Base-by-base conservation (phyloP, 1,284 basidiomycete species). In the Pseudozyma flocculosa region DNA sequence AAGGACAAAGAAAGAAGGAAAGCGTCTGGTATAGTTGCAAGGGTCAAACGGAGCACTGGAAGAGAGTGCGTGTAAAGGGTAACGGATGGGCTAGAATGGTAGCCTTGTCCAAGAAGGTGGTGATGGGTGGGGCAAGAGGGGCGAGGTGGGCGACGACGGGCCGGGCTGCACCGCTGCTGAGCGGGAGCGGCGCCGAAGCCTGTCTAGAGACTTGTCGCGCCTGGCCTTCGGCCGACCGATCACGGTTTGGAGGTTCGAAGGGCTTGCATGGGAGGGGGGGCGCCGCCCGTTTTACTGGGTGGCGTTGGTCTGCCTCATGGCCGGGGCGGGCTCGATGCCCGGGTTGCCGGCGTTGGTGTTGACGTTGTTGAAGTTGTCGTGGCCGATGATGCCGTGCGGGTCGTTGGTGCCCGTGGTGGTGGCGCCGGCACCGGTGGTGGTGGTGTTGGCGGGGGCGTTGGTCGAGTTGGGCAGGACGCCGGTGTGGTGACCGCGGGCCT, bases 211-310 rank as follows among this genome's bases (percentile, higher is more conserved):
- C n/a, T n/a, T n/a, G n/a, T n/a, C n/a, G n/a, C n/a, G n/a, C n/a
- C n/a, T n/a, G n/a, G n/a, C n/a, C n/a, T n/a, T n/a, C n/a, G n/a
- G n/a, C n/a, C n/a, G n/a, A n/a, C n/a, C n/a, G n/a, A n/a, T n/a
- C n/a, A n/a, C n/a, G n/a, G n/a, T n/a, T n/a, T n/a, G n/a, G n/a
- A n/a, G n/a, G n/a, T n/a, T n/a, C n/a, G n/a, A n/a, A n/a, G n/a
- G n/a, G n/a, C n/a, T n/a, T n/a, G n/a, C n/a, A n/a, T n/a, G n/a
- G n/a, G n/a, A n/a, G n/a, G n/a, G n/a, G n/a, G n/a, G n/a, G n/a
- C n/a, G n/a, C n/a, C n/a, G n/a, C n/a, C n/a, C n/a, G n/a, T n/a
- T 30, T 55, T 63, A 63, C 50, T 63, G 61, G 34, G 55, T 59
- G 22, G 47, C 42, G 18, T 49, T 24, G 22, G 53, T 39, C 58